phyloP scores from a whole-genome alignment of 805 yeast genomes.

The Yarrowia yakushimensis region DNA sequence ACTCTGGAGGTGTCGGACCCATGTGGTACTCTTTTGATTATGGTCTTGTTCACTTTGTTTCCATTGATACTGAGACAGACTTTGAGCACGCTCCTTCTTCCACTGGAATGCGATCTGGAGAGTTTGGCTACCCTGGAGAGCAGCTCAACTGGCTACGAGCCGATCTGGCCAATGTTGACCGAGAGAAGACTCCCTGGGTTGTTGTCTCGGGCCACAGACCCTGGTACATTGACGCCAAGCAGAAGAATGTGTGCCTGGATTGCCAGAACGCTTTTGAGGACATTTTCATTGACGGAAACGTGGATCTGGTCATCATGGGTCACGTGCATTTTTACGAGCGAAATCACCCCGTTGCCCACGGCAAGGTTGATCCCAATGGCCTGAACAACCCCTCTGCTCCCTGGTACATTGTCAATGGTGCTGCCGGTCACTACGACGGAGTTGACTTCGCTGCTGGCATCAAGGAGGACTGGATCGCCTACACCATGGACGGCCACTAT shows the following conservation, averaged over 20 bases:
- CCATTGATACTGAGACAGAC: conserved; percentile 37
- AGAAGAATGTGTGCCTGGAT: conserved; percentile 27
- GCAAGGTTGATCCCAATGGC: conserved; percentile 34
- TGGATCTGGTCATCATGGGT: conserved; percentile 33
- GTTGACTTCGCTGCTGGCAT: conserved; percentile 27
- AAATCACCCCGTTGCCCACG: conserved; percentile 29
- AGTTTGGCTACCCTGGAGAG: conserved; percentile 28
- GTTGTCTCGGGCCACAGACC: conserved; percentile 36
- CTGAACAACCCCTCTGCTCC: conserved; percentile 36
- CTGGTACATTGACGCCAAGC: conserved; percentile 35
- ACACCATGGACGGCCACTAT: conserved; percentile 25
- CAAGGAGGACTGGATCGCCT: conserved; percentile 25
- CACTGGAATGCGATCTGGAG: conserved; percentile 20
- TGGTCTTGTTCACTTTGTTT: conserved; percentile 37
- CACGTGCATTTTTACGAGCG: conserved; percentile 35
- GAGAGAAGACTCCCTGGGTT: conserved; percentile 36
- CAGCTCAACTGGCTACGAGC: conserved; percentile 36
- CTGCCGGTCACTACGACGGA: conserved; percentile 37
- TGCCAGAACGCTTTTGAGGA: conserved; percentile 34
- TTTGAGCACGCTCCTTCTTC: conserved; percentile 29
- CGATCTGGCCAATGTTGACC: conserved; percentile 35
- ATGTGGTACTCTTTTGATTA: conserved; percentile 39
- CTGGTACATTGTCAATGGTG: conserved; percentile 37
- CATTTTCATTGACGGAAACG: conserved; percentile 29
- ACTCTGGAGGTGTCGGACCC: conserved; percentile 34